Percentiles rank a stretch among this genome's conserved stretches.
phyloP scores from a whole-genome alignment of 441 rosid species.

The Pelargonium myrrhifolium region DNA sequence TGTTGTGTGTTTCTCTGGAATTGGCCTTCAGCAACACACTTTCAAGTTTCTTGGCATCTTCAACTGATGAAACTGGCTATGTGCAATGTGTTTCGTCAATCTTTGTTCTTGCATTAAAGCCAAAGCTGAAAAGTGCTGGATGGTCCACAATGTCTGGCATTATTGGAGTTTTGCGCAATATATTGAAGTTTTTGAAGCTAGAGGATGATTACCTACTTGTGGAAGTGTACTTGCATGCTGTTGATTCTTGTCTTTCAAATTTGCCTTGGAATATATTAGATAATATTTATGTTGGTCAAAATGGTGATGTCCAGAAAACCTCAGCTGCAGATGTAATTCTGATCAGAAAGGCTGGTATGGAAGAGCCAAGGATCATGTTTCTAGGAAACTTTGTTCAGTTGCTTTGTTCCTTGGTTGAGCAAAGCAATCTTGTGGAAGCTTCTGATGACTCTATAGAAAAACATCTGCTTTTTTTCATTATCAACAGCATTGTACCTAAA shows the following conservation, averaged over 20 bases:
- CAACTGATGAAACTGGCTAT: constrained; percentile 19
- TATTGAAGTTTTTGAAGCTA: constrained; percentile 54
- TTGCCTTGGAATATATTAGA: constrained; percentile 48
- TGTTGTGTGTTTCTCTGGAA: constrained; percentile 42
- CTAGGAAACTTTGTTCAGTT: constrained; percentile 63
- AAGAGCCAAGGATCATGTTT: constrained; percentile 32
- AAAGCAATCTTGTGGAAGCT: constrained; percentile 26
- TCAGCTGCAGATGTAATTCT: constrained; percentile 16
- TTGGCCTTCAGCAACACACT: constrained; percentile 29
- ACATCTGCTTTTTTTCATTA: constrained; percentile 31
- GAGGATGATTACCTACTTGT: constrained; percentile 42
- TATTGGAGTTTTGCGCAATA: constrained; percentile 44
- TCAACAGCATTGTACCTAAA: constrained; percentile 45
- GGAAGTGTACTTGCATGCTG: constrained; percentile 35
- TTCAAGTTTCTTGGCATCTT: constrained; percentile 21
- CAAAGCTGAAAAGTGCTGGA: constrained; percentile 41
- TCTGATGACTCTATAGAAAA: constrained; percentile 26
- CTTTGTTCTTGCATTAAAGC: constrained; percentile 29
- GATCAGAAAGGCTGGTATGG: constrained; percentile 15
- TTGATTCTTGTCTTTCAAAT: constrained; percentile 39
- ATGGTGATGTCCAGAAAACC: constrained; percentile 14
- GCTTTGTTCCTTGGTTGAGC: constrained; percentile 63
- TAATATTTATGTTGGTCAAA: constrained; percentile 24
- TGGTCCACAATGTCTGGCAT: constrained; percentile 53
- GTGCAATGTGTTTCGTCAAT: constrained; percentile 18